Percentiles rank a stretch among this genome's conserved stretches.
These are phyloP conservation scores for Thalassiosira hispida DNA, from an alignment of 352 stramenopile species.

Conservation along the genomic window DNA sequence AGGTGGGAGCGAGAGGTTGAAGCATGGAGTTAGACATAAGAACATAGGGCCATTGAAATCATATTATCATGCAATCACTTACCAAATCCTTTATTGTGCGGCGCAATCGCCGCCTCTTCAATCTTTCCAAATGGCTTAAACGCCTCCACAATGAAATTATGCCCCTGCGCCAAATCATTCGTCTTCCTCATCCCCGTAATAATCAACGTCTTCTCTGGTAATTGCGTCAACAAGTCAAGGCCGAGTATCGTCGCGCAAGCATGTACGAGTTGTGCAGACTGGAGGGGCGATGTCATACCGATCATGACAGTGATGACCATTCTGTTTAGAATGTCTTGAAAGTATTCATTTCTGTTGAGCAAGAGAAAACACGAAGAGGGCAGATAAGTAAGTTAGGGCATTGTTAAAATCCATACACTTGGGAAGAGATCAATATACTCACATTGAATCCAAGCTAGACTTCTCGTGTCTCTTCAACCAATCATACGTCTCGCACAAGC, in stretches of 20 bases:
- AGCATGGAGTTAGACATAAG: not conserved
- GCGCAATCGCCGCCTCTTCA: conserved; percentile 65
- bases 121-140: conserved; percentile 79
- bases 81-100: conserved; percentile 76
- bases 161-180: conserved; percentile 39
- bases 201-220: conserved; percentile 73
- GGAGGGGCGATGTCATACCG: conserved; percentile 54
- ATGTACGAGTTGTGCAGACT: conserved; percentile 72
- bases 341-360: conserved; percentile 61
- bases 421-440: conserved; percentile 36
- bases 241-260: conserved; percentile 75
- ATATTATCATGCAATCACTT: conserved; percentile 15
- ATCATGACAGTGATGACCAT: conserved; percentile 69
- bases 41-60: conserved; percentile 4
- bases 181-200: conserved; percentile 81
- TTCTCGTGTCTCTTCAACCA: conserved; percentile 79
- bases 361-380: not conserved
- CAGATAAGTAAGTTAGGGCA: not conserved
- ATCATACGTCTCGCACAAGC: conserved; percentile 72
- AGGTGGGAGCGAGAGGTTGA: not conserved
- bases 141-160: conserved; percentile 56
- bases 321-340: conserved; percentile 77
- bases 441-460: conserved; percentile 56
- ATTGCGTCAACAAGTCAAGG: conserved; percentile 61
- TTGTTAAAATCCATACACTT: too few species aligned